Conservation (phyloP, 345 rosid species). For the Melaleuca quinquenervia region DNA sequence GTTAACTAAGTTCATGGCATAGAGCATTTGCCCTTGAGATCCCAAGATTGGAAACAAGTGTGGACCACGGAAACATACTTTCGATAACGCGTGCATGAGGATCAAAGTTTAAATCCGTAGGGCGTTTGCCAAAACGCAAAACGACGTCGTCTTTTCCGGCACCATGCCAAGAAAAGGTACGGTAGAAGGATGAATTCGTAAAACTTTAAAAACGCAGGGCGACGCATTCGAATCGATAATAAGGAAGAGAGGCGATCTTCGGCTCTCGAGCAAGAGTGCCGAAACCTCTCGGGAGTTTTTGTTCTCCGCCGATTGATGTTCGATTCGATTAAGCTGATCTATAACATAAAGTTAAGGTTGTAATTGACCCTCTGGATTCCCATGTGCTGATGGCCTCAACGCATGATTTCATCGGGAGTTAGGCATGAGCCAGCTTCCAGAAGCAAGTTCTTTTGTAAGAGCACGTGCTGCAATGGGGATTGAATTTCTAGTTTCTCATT, state of each 20-base stretch:
- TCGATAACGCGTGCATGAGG: neutral
- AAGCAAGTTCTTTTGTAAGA: neutral
- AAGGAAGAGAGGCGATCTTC: neutral
- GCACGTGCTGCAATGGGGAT: neutral
- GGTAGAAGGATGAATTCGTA: neutral
- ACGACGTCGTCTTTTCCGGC: neutral
- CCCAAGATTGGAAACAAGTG: no score
- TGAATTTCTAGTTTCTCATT: neutral
- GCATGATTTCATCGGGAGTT: neutral
- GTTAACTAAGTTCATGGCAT: neutral
- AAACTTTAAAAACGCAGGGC: no score
- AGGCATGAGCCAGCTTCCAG: neutral
- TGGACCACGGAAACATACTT: neutral
- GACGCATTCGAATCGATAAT: neutral
- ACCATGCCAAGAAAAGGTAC: neutral
- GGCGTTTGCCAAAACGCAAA: neutral
- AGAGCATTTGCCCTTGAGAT: no score
- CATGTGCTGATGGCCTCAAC: neutral
- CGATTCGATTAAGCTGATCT: neutral
- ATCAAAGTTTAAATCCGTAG: neutral
- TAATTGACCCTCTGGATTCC: neutral
- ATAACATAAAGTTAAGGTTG: neutral
- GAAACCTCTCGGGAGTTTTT: neutral
- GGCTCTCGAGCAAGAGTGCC: rapidly evolving
- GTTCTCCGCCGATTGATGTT: neutral